Conservation (phyloP, 2,329 filamentous ascomycete genomes). For the Purpureocillium lavendulum region DNA sequence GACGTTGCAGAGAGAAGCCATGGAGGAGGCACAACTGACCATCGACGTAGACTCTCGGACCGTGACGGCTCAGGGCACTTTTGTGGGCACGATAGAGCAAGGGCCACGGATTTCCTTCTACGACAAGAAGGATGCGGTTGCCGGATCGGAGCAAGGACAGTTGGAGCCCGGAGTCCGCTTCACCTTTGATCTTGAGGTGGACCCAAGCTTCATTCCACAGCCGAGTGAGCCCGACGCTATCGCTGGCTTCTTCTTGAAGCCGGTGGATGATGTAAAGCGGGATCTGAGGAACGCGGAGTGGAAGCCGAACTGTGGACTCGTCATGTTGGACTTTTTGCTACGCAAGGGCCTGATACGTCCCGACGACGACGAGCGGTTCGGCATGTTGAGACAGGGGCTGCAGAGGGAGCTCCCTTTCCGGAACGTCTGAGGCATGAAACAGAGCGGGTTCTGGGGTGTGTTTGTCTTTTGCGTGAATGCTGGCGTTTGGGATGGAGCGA, state of each 20-base stretch:
- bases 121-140: constrained; percentile 21
- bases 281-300: constrained; percentile 17
- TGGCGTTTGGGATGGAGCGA: too few relatives aligned
- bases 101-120: constrained; percentile 23
- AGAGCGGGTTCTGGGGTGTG: neutral
- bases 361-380: constrained; percentile 13
- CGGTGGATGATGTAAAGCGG: constrained; percentile 20
- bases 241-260: constrained; percentile 17
- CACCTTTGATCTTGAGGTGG: constrained; percentile 25
- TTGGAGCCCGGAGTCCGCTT: constrained; percentile 29
- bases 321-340: constrained; percentile 28
- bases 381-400: constrained; percentile 13
- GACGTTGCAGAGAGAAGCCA: constrained; percentile 22
- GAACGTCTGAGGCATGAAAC: constrained; percentile 1
- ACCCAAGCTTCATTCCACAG: constrained; percentile 12
- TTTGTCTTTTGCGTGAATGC: neutral
- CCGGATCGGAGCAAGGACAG: constrained; percentile 21
- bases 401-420: constrained; percentile 18
- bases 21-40: constrained; percentile 22
- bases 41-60: constrained; percentile 14
- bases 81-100: constrained; percentile 14
- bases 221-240: constrained; percentile 18
- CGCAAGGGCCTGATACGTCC: constrained; percentile 18
- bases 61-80: constrained; percentile 8
- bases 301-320: constrained; percentile 31